Evolutionary conservation across 2,329 filamentous ascomycete species (phyloP).

Genomic region (Apiospora kogelbergensis): DNA sequence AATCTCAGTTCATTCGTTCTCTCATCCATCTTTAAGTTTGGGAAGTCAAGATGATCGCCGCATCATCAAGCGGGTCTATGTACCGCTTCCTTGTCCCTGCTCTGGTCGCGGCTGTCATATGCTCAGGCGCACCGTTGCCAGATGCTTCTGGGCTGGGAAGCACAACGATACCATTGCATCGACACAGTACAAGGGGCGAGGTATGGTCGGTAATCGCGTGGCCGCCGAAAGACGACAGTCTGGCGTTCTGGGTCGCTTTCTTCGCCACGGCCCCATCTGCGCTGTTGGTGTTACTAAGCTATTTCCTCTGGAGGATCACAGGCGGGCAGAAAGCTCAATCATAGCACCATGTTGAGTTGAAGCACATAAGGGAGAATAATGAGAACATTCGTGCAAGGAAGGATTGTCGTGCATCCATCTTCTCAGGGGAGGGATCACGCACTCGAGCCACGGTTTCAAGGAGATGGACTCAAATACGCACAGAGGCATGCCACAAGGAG

Average conservation of each 20-base stretch:
- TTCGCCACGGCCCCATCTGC: neutral
- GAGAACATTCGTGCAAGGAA: too few species aligned
- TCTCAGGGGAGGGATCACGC: too few species aligned
- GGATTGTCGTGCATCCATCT: too few species aligned
- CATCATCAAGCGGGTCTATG: neutral
- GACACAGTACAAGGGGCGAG: neutral
- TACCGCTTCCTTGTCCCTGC: neutral
- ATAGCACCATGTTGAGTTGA: neutral
- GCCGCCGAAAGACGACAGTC: slow-evolving; percentile 8
- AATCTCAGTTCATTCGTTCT: neutral
- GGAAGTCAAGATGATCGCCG: neutral
- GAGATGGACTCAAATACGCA: too few species aligned
- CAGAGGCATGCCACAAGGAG: neutral
- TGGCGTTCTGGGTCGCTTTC: slow-evolving; percentile 13
- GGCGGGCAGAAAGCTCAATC: neutral
- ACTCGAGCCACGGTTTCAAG: too few species aligned
- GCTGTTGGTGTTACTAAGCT: slow-evolving; percentile 2
- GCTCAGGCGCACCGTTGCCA: neutral
- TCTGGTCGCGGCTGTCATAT: neutral
- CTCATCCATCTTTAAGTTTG: neutral
- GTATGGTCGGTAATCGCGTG: neutral
- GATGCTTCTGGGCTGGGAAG: too few species aligned
- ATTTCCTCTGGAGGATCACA: neutral
- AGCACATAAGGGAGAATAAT: too few species aligned
- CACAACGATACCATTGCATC: neutral